Base-by-base conservation (phyloP, 176 grass and related monocot species). In the Juncus effusus region DNA sequence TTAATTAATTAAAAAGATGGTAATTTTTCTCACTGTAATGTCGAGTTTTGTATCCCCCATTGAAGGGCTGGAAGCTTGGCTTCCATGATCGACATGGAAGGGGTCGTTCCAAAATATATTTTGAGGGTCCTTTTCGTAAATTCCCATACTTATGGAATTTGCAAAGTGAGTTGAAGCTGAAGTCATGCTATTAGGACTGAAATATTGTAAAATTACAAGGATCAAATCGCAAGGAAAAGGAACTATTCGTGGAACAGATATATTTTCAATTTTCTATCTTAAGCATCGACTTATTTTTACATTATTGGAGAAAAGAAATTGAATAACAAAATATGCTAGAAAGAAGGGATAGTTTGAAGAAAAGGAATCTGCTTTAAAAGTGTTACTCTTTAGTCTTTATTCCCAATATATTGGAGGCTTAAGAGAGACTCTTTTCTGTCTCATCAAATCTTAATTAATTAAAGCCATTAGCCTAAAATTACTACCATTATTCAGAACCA, bases 141-240 rank as follows among this genome's bases (percentile, higher is more conserved):
- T 55, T 36, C 80, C 94, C 56, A 94, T 94, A 60, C 78, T 60
- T 65, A 80, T 45, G 0, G 83, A 85, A 45, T 70, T 70, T 56
- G 76, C 83, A 15, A 83, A 94, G 61, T 93, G 95, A 80, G 79
- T 54, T 45, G 93, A 84, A 54, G 80, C 80, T 49, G 86, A 81
- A 13, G 85, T 81, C 95, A 87, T 85, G 79, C 53, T 82, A 80
- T 78, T 80, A 60, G 95, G 81, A 77, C 69, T 78, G 87, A 42
- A 63, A 72, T 58, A 56, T 8, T 58, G 36, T 45, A 72, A 1
- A 58, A 47, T 47, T 47, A 47, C 9, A 47, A 47, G 44, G 44
- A 47, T 47, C 9, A 47, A 47, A 47, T 47, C 9, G 44, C 4
- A 2, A 47, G 1, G 36, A 39, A 69, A 55, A 56, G 5, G 13